These are phyloP conservation scores for Fusarium ambrosium DNA, from an alignment of 2,329 filamentous ascomycete genomes.

Conservation along the genomic window DNA sequence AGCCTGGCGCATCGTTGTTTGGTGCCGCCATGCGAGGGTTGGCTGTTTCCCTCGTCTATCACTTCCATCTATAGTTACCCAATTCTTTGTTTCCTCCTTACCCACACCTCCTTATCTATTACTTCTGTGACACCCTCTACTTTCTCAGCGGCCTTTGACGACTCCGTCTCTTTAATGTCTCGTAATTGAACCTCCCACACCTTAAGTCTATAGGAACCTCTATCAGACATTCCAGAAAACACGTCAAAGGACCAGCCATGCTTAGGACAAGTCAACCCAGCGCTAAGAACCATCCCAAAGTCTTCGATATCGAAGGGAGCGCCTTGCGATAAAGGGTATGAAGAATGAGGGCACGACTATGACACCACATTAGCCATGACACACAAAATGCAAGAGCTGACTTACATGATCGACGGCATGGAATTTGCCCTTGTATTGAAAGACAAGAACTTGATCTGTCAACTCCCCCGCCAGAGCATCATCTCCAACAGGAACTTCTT, in stretches of 20 bases:
- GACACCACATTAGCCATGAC: background rate
- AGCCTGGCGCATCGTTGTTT: background rate
- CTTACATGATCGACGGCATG: constrained; percentile 77
- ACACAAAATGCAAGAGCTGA: background rate
- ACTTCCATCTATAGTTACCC: constrained; percentile 26
- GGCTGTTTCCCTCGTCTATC: too few relatives aligned
- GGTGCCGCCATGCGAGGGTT: background rate
- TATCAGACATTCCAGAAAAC: constrained; percentile 72
- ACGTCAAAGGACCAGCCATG: constrained; percentile 81
- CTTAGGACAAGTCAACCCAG: constrained; percentile 75
- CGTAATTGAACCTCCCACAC: constrained; percentile 75
- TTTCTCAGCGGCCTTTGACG: background rate
- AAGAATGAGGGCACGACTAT: constrained; percentile 76
- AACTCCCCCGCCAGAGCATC: constrained; percentile 55
- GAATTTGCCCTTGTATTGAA: constrained; percentile 73
- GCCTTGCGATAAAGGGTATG: constrained; percentile 74
- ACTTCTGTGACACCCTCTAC: background rate
- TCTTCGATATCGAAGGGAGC: constrained; percentile 79
- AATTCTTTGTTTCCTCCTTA: constrained; percentile 58
- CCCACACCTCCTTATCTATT: constrained; percentile 57
- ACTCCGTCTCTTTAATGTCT: constrained; percentile 9
- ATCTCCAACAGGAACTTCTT: constrained; percentile 53
- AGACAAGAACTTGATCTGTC: constrained; percentile 74
- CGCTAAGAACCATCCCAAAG: constrained; percentile 73
- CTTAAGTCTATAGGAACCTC: constrained; percentile 71